Evolutionary conservation across 768 basidiomycete species (phyloP).

Genomic region (Suillus brevipes): DNA sequence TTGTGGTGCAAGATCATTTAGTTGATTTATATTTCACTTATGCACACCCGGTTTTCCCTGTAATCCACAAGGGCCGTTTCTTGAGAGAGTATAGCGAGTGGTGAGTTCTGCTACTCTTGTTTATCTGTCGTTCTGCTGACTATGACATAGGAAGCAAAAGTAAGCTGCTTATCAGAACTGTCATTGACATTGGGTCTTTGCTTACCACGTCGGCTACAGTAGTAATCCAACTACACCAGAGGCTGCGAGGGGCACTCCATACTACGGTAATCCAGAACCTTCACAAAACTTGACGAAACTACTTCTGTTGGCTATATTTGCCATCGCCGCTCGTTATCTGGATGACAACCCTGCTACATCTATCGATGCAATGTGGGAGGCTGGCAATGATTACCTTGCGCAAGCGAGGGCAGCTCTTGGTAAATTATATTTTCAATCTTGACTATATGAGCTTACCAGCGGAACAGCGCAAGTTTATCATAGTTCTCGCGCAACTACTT

Average conservation of each 20-base stretch:
- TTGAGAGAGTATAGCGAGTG: slow-evolving; percentile 59
- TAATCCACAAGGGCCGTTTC: slow-evolving; percentile 74
- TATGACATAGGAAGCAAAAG: slow-evolving; percentile 27
- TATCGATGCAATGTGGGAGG: slow-evolving; percentile 67
- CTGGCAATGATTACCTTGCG: slow-evolving; percentile 62
- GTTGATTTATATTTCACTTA: slow-evolving; percentile 79
- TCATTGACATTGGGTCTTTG: slow-evolving; percentile 12
- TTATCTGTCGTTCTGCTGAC: slow-evolving; percentile 9
- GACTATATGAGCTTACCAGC: slow-evolving; percentile 8
- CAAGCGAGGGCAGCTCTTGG: slow-evolving; percentile 65
- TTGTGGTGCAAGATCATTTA: slow-evolving; percentile 63
- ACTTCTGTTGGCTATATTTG: slow-evolving; percentile 77
- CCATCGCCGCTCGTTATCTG: slow-evolving; percentile 75
- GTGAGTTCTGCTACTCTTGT: slow-evolving; percentile 32
- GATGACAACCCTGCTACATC: slow-evolving; percentile 46
- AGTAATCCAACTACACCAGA: slow-evolving; percentile 37
- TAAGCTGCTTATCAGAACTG: slow-evolving; percentile 13
- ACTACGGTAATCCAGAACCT: slow-evolving; percentile 38
- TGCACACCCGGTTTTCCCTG: slow-evolving; percentile 80
- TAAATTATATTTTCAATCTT: slow-evolving; percentile 26
- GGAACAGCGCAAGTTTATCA: slow-evolving; percentile 60
- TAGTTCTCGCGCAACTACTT: slow-evolving; percentile 68
- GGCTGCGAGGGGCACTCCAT: slow-evolving; percentile 13
- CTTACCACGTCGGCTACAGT: slow-evolving; percentile 29
- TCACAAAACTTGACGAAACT: slow-evolving; percentile 68